Base-by-base conservation (phyloP, 1,139 yeast species). In the Kodamaea fungicola region DNA sequence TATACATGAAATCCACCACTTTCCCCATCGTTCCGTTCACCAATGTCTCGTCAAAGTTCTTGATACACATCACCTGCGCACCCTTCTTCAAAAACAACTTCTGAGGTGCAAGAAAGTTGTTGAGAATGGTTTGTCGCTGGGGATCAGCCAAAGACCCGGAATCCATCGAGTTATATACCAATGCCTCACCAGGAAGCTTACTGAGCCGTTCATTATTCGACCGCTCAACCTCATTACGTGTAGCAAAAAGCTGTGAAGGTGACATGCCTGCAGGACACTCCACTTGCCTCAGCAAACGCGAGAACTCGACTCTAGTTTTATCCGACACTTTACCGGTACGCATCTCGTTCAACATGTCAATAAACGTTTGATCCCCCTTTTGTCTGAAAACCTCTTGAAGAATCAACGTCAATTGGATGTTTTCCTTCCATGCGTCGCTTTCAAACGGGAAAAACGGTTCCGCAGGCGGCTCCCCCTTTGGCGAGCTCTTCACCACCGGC, bases 51-150 rank as follows among this genome's bases (percentile, higher is more conserved):
- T 90, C 97, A 40, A 86, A 73, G 56, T 92, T 94, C 58, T 92
- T 92, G 42, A 92, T 77, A 72, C 94, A 82, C 98, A 92, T 94
- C 0, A 92, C 98, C 61, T 92, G 98, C 0, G 97, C 92, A 28
- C 90, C 90, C 34, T 74, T 72, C 52, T 89, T 90, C 48, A 92
- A 64, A 8, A 67, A 67, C 16, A 92, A 59, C 24, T 62, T 62
- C 31, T 70, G 65, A 1, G 88, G 90, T 2, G 95, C 94, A 55
- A 92, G 67, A 45, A 88, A 81, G 48, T 81, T 78, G n/a, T 73
- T 69, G 28, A 87, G 59, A 33, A 78, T 51, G 27, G 62, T 58
- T 42, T 76, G 70, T 23, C 65, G 52, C 23, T 64, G 71, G 8
- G 65, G 68, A 36, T 72, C 71, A 7, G 63, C 65, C 33, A 81